Conservation (phyloP, 2,329 filamentous ascomycete genomes). For the Ascochyta clinopodiicola region DNA sequence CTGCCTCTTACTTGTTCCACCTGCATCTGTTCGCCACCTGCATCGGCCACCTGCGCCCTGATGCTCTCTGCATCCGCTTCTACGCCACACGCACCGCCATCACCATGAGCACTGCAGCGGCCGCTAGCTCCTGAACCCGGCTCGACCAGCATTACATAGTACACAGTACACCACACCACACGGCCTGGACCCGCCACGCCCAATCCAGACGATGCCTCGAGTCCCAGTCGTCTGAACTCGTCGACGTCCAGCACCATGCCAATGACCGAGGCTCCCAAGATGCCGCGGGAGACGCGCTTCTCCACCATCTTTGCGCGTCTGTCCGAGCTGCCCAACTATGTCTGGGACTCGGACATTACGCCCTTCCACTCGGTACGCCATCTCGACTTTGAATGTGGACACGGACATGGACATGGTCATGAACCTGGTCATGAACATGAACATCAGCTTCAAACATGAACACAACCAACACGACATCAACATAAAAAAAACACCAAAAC, state of each 20-base stretch:
- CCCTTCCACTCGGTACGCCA: conserved; percentile 56
- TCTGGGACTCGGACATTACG: conserved; percentile 49
- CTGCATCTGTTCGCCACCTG: too few species aligned
- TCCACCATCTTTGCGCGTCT: conserved; percentile 45
- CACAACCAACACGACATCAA: too few species aligned
- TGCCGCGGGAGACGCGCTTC: conserved; percentile 32
- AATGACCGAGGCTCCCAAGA: conserved; percentile 14
- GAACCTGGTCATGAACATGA: too few species aligned
- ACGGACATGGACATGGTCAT: too few species aligned
- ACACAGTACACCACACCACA: background rate
- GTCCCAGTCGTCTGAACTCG: background rate
- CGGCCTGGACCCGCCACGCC: conserved; percentile 6
- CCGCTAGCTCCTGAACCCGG: background rate
- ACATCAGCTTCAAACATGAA: too few species aligned
- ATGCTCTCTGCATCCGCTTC: too few species aligned
- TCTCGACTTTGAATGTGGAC: too few species aligned
- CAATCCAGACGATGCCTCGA: conserved; percentile 9
- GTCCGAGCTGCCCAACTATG: conserved; percentile 48
- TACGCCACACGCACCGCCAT: background rate
- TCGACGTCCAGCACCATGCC: conserved; percentile 27
- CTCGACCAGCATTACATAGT: background rate
- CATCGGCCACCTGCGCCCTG: too few species aligned
- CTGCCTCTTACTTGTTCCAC: too few species aligned
- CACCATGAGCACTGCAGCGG: background rate
- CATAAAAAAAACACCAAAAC: too few species aligned